Evolutionary conservation across 2,329 filamentous ascomycete species (phyloP).

Genomic region (Colletotrichum spinosum): DNA sequence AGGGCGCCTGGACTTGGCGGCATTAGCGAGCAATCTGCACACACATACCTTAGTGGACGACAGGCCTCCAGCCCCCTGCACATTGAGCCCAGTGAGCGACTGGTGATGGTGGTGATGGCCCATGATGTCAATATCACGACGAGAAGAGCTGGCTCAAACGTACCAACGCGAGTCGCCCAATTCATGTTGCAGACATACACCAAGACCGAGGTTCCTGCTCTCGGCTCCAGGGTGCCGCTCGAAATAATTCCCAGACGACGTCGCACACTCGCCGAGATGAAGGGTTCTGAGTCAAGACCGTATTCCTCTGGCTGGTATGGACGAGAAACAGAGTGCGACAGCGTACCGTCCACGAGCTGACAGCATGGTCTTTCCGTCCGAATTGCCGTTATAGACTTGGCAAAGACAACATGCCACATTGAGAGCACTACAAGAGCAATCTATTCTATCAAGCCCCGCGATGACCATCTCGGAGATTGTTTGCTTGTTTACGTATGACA

Average conservation of each 20-base stretch:
- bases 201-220: conserved; percentile 18
- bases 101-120: conserved; percentile 14
- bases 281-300: conserved; percentile 24
- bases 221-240: conserved; percentile 5
- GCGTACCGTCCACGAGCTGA: conserved; percentile 19
- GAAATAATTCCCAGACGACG: conserved; percentile 3
- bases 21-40: conserved; percentile 29
- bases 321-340: conserved; percentile 29
- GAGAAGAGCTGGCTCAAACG: conserved; percentile 20
- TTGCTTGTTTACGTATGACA: neutral
- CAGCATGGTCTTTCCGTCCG: conserved; percentile 12
- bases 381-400: neutral
- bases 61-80: conserved; percentile 8
- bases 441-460: conserved; percentile 9
- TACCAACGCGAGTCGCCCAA: conserved; percentile 10
- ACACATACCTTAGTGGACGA: conserved; percentile 25
- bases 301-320: conserved; percentile 26
- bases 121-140: conserved; percentile 12
- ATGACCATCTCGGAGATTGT: conserved; percentile 14
- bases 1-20: conserved; percentile 29
- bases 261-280: conserved; percentile 18
- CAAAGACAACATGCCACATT: conserved; percentile 5
- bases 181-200: conserved; percentile 6
- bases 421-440: conserved; percentile 6
- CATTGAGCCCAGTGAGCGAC: conserved; percentile 17